Base-by-base conservation (phyloP, 306 rosid genomes). In the Dryas drummondii region DNA sequence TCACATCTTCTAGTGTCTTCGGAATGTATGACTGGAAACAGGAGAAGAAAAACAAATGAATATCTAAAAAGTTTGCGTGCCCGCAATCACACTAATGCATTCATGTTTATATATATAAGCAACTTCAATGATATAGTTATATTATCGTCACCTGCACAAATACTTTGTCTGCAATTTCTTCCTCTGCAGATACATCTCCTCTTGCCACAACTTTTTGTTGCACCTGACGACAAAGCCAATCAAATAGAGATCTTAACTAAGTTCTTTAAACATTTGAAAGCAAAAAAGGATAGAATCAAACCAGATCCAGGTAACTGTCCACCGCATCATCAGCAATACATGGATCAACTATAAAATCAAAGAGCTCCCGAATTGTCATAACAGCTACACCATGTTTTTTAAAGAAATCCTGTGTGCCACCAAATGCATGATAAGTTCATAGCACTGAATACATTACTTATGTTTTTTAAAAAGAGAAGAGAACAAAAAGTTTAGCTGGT, bases 381-480 rank as follows among this genome's bases (percentile, higher is more conserved):
- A 94, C 96, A 63, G 97, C 98, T n/a, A 94, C 94, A 58, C 98
- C 97, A 76, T 87, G 88, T 66, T 87, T 91, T 70, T 80, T 87
- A 60, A 94, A 94, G 87, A 91, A 94, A 46, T 88, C 91, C 98
- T 94, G 89, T 80, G 58, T 67, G 45, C 49, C 81, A 82, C 57
- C 75, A 50, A 61, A 69, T 16, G 62, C 68, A 70, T 68, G 75
- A 59, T 70, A 72, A 78, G 63, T 7, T 44, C 27, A 58, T 71
- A 64, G 4, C 9, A 69, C 66, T 5, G 19, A 62, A 7, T 22
- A 40, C 66, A 66, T 26, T 41, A 66, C 26, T 71, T 54, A 5
- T 26, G 26, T 19, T 17, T 61, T 13, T 7, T 14, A 77, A 11
- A n/a, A 60, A 1, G 37, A 32, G 37, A 32, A 32, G 37, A 32